Base-by-base conservation (phyloP, 2,329 filamentous ascomycete genomes). In the Thermothelomyces thermophilus region DNA sequence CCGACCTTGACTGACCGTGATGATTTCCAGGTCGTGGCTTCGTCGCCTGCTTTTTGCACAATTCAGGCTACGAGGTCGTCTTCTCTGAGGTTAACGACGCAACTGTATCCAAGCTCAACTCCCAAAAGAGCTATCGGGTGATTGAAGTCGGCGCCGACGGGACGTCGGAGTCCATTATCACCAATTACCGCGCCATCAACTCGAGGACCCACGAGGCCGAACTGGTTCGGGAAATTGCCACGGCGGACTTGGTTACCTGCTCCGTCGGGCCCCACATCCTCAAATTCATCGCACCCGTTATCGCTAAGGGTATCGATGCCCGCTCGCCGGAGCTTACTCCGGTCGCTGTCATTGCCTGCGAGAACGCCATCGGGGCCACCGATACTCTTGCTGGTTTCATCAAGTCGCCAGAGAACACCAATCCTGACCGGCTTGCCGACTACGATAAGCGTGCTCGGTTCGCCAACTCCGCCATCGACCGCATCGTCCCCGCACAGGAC, bases 391-490 rank as follows among this genome's bases (percentile, higher is more conserved):
- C 86, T 58, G 79, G 78, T 35, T 83, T 86, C 75, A 95, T 95
- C 74, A 86, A 84, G 68, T 74, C 83, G 57, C 76, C 84, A 61
- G 73, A 79, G 61, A 84, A 93, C 73, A 87, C 90, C 37, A 74
- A 80, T 17, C 71, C 79, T 34, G 74, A 83, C 43, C 82, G 84
- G 46, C 75, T 90, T 41, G 76, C 78, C 14, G 77, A 81, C 60
- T 82, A 94, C 64, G 72, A 82, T 64, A 71, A 77, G 60, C 86
- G 89, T 62, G 90, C 90, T 43, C 83, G 86, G 60, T 97, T 94
- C 67, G 91, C 91, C 73, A 98, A 98, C 76, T 95, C 89, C 55
- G 93, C 93, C 61, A 96, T 98, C 67, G 93, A 98, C 76, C 88
- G 93, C 54, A 98, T 98, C 66, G 93, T 97, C 20, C 93, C 93